phyloP scores from a whole-genome alignment of 1,284 basidiomycete genomes.

The Rhodotorula sp. region DNA sequence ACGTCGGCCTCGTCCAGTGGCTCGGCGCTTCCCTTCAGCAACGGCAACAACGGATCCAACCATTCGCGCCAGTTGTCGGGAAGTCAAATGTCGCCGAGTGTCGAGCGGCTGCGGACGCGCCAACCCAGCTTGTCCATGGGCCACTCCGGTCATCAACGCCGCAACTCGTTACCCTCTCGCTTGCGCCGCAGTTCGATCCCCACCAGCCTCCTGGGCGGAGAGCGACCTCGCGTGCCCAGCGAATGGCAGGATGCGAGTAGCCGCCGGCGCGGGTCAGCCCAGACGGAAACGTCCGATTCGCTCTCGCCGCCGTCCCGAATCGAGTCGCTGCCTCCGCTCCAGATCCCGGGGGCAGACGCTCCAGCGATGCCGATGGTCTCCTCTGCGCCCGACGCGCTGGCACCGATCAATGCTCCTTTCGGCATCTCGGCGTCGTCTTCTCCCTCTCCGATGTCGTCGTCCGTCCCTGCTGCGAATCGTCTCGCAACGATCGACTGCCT shows the following conservation, averaged over 20 bases:
- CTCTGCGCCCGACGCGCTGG: constrained; percentile 2
- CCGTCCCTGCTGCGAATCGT: constrained; percentile 9
- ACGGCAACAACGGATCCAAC: not conserved
- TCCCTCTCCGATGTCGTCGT: constrained; percentile 1
- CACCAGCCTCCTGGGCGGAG: not conserved
- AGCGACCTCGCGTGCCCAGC: not conserved
- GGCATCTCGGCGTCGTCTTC: constrained; percentile 1
- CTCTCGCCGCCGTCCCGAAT: constrained; percentile 13
- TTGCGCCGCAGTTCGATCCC: constrained; percentile 40
- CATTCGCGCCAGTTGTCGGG: constrained; percentile 30
- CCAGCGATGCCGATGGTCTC: not conserved
- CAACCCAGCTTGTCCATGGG: constrained; percentile 20
- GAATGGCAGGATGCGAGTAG: constrained; percentile 1
- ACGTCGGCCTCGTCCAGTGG: constrained; percentile 37
- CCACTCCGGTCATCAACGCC: constrained; percentile 24
- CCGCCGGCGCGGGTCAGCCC: constrained; percentile 16
- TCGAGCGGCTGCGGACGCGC: constrained; percentile 73
- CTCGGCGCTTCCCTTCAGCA: constrained; percentile 28
- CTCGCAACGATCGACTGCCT: constrained; percentile 71
- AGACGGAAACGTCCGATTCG: constrained; percentile 16
- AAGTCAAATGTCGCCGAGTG: constrained; percentile 58
- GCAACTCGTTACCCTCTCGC: constrained; percentile 43
- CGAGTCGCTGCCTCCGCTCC: constrained; percentile 49
- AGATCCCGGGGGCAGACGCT: constrained; percentile 55
- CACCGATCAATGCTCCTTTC: not conserved